Base-by-base conservation (phyloP, 805 yeast genomes). In the Candida yuanshanica region DNA sequence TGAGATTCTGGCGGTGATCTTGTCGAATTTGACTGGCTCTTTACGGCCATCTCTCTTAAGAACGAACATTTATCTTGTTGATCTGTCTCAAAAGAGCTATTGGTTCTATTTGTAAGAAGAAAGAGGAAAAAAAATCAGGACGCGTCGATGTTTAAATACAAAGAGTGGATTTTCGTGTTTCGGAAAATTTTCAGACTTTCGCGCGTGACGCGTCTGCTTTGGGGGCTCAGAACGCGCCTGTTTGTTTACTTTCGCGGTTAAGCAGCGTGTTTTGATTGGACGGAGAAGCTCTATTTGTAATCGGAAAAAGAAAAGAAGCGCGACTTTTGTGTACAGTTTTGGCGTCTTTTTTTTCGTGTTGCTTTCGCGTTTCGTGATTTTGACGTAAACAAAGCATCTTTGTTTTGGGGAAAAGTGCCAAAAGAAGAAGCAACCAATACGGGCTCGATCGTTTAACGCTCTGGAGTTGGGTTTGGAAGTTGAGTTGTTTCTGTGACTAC, bases 21-120 rank as follows among this genome's bases (percentile, higher is more conserved):
- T 90, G 66, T 90, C 97, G 65, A 90, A 90, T 62, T 90, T 84
- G 45, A 90, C 96, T 31, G 91, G 93, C 69, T 89, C 97, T 65
- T 82, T 79, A 64, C 83, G 91, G 53, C 97, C 97, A 69, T 88
- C 95, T 78, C 96, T 82, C 64, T 88, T 88, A 60, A 71, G 75
- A 55, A 89, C 96, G 65, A 77, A 86, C 95, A 88, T 87, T 23
- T 18, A 36, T 8, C 7, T 13, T 3, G 12, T 22, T 13, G 9
- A 18, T 14, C 12, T 14, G 27, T 14, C 13, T 20, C 22, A 23
- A 10, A 11, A 29, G 17, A 18, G 18, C 18, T 7, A 17, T 14
- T 24, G 32, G 12, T 33, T 21, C 8, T 12, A 14, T 9, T 21
- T 20, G 20, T 14, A 17, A 20, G 11, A 20, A 31, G 20, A n/a